These are phyloP conservation scores for Sequoiadendron giganteum DNA, from an alignment of 75 land plant species.

Conservation along the genomic window DNA sequence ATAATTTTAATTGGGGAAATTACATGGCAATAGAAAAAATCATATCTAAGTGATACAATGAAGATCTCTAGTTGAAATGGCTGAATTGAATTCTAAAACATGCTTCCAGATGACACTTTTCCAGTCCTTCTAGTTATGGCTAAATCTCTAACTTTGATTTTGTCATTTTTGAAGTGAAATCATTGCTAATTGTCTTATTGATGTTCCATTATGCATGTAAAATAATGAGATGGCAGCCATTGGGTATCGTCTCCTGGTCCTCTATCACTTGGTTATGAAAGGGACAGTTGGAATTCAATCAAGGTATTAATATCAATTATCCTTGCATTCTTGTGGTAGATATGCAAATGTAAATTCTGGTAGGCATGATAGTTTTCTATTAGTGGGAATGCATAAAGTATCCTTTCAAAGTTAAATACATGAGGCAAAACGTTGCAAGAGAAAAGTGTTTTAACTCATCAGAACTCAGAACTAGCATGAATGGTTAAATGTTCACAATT, in stretches of 20 bases:
- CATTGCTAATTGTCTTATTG: slow-evolving; percentile 3
- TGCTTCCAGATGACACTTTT: neutral
- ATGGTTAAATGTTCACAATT: neutral
- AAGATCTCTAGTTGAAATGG: neutral
- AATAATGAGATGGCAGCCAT: slow-evolving; percentile 52
- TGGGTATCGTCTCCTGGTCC: slow-evolving; percentile 61
- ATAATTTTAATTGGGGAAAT: no score
- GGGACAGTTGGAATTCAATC: slow-evolving; percentile 73
- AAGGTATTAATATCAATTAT: slow-evolving; percentile 39
- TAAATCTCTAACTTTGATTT: neutral
- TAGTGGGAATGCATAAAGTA: neutral
- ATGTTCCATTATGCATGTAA: neutral
- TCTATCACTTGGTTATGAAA: slow-evolving; percentile 50
- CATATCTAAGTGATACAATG: neutral
- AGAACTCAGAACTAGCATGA: neutral
- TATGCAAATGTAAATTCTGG: neutral
- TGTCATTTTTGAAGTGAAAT: neutral
- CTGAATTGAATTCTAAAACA: neutral
- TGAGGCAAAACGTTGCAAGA: neutral
- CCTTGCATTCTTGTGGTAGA: neutral
- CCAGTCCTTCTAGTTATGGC: neutral
- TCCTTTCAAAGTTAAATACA: neutral
- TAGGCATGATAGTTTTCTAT: neutral
- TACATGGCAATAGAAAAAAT: neutral
- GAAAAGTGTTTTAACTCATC: neutral